These are phyloP conservation scores for Orbilia blumenaviensis DNA, from an alignment of 2,329 filamentous ascomycete genomes.

Conservation along the genomic window DNA sequence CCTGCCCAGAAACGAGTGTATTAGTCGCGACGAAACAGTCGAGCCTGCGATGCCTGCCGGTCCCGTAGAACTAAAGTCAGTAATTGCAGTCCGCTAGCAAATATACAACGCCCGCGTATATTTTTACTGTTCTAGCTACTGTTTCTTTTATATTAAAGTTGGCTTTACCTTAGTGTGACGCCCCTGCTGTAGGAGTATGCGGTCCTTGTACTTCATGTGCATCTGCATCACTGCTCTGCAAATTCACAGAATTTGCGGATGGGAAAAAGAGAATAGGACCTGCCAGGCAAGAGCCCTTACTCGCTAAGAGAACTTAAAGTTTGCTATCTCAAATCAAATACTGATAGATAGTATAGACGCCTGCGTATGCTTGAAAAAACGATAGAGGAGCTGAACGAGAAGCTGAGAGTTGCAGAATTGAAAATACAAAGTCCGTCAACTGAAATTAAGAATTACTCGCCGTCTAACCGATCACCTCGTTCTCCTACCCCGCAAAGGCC, in stretches of 20 bases:
- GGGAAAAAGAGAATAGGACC: conserved; percentile 1
- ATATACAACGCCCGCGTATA: no score
- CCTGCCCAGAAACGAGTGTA: neutral
- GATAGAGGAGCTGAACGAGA: neutral
- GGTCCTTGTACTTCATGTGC: neutral
- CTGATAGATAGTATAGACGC: neutral
- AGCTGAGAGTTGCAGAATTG: neutral
- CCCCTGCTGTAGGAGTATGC: neutral
- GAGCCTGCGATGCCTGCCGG: conserved; percentile 2
- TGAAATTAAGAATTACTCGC: neutral
- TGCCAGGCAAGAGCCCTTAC: neutral
- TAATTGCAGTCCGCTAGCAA: neutral
- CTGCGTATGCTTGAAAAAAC: neutral
- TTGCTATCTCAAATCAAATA: neutral
- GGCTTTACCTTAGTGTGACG: neutral
- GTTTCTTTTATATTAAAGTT: neutral
- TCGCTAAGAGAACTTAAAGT: neutral
- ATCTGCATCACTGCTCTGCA: neutral
- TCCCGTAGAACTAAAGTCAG: conserved; percentile 3
- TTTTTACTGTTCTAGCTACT: no score
- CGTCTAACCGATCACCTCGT: neutral
- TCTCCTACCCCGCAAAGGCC: neutral
- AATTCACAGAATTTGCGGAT: neutral
- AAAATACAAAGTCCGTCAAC: neutral
- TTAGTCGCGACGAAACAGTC: neutral